These are phyloP conservation scores for Suillus paluster DNA, from an alignment of 768 basidiomycete species.

Conservation along the genomic window DNA sequence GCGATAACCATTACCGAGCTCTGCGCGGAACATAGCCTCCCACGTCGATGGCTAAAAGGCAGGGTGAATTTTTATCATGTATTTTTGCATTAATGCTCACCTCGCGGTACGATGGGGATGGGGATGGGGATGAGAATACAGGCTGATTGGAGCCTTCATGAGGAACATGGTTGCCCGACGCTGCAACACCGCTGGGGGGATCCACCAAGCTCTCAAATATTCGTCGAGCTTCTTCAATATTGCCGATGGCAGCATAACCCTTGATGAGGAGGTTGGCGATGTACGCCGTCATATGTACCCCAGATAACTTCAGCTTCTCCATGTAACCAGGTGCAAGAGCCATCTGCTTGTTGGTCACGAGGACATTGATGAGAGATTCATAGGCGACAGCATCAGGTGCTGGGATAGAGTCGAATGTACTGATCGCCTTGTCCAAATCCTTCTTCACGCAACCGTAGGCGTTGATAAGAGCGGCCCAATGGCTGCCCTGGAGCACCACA, in stretches of 20 bases:
- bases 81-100: conserved; percentile 18
- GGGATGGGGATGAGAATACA: conserved; percentile 44
- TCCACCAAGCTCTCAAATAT: conserved; percentile 85
- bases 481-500: conserved; percentile 49
- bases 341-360: conserved; percentile 76
- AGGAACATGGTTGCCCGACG: conserved; percentile 84
- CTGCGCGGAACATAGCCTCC: conserved; percentile 95
- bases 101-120: conserved; percentile 43
- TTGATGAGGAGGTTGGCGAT: conserved; percentile 74
- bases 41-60: conserved; percentile 79
- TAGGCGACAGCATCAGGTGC: conserved; percentile 84
- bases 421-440: conserved; percentile 76
- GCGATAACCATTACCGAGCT: conserved; percentile 78
- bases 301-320: conserved; percentile 57
- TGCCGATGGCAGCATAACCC: conserved; percentile 67
- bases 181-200: conserved; percentile 83
- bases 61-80: conserved; percentile 4
- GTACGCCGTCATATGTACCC: conserved; percentile 92
- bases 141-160: conserved; percentile 48
- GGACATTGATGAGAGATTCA: conserved; percentile 88
- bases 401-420: conserved; percentile 76
- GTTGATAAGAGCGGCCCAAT: conserved; percentile 88
- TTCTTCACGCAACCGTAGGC: conserved; percentile 83
- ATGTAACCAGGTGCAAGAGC: conserved; percentile 78
- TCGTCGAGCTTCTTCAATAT: conserved; percentile 70